Base-by-base conservation (phyloP, 495 filamentous ascomycete species). In the Gamarada debralockiae region DNA sequence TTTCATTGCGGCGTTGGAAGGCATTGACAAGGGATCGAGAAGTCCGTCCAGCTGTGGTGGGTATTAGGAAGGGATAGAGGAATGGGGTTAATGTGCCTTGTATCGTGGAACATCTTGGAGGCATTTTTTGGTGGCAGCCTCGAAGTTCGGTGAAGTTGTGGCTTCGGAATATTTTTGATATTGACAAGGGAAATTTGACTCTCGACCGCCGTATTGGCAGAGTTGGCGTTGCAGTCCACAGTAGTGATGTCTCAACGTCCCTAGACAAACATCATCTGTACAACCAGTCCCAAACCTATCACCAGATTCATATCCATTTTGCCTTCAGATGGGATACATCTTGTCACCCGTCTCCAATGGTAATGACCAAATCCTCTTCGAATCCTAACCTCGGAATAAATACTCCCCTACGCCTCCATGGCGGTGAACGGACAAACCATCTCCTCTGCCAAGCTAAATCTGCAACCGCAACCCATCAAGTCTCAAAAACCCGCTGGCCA, bases 41-140 rank as follows among this genome's bases (percentile, higher is more conserved):
- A 55, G 60, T 59, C 36, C 53, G 36, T 52, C 56, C 60, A 43
- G 65, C 64, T 38, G 64, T 65, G 67, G 63, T 64, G 31, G 61
- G 56, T 53, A 70, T 67, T 18, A 85, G 53, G 24, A 73, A 77
- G 3, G 84, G 84, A 61, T 86, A 87, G 15, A 87, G 75, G 61
- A 87, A 89, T 7, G 82, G 83, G 2, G 84, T 75, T 50, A 84
- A 66, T 39, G 77, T 71, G 17, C 71, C 68, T 13, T 67, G 67
- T 21, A 66, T 56, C 9, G 67, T 52, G 10, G 73, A 53, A 60
- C 71, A 74, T 50, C 75, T 64, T 47, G 70, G 70, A 53, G 73
- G 66, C 77, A 79, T 79, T 8, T 6, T 57, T 33, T 21, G 24
- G 4, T 21, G n/a, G n/a, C 37, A 14, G 14, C 15, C 12, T 17